Percentiles rank a stretch among this genome's conserved stretches.
Evolutionary conservation across 345 rosid genomes (phyloP).

Genomic region (Melaleuca alternifolia): DNA sequence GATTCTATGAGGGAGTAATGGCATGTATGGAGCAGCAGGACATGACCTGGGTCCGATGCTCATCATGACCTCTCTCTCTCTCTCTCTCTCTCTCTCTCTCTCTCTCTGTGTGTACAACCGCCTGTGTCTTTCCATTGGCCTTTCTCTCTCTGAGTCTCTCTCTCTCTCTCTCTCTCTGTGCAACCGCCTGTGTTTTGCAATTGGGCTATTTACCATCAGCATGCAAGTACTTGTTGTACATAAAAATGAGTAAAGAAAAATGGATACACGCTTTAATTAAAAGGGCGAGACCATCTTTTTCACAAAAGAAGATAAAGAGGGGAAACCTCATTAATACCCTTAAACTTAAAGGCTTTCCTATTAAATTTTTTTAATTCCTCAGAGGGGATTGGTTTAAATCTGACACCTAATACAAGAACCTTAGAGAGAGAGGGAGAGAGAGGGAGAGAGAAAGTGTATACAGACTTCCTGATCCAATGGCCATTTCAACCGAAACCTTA

Average conservation of each 20-base stretch:
- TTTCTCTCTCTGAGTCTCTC: neutral
- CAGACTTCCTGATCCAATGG: neutral
- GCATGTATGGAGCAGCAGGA: neutral
- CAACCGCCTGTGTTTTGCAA: constrained; percentile 74
- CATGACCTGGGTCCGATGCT: neutral
- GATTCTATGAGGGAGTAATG: neutral
- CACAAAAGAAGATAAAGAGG: neutral
- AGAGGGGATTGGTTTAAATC: neutral
- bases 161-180: constrained; percentile 16
- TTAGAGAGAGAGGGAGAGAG: neutral
- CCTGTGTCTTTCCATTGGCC: neutral
- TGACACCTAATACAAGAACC: neutral
- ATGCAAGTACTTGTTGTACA: constrained; percentile 18
- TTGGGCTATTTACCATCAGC: constrained; percentile 45
- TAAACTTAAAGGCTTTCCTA: neutral
- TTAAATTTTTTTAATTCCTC: neutral
- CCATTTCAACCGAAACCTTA: neutral
- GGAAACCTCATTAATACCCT: neutral
- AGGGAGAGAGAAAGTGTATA: neutral
- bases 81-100: neutral
- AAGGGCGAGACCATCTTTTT: neutral
- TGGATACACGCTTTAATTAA: neutral
- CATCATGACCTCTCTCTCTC: neutral
- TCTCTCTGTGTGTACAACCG: neutral
- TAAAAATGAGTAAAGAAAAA: neutral